Conservation (phyloP, 768 basidiomycete species). For the Auricularia auricula-judae region DNA sequence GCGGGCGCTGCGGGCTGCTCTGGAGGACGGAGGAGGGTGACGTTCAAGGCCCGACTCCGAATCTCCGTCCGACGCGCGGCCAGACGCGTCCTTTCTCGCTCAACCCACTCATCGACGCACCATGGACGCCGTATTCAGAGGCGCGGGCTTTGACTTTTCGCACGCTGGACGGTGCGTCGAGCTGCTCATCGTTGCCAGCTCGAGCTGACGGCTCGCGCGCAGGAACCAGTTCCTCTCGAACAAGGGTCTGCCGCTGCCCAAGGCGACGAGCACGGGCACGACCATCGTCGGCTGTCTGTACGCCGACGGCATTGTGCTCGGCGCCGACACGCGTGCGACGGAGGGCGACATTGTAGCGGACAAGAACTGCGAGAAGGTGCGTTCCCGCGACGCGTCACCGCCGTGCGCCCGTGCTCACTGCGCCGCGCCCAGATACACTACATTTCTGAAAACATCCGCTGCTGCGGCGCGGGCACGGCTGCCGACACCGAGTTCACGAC, state of each 20-base stretch:
- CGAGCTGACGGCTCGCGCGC: neutral
- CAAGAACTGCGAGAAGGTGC: constrained; percentile 99
- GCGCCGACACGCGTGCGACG: constrained; percentile 94
- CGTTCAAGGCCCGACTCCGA: too few relatives aligned
- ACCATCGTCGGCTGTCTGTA: constrained; percentile 96
- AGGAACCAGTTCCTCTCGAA: constrained; percentile 66
- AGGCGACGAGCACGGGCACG: constrained; percentile 87
- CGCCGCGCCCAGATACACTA: constrained; percentile 71
- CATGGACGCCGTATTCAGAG: constrained; percentile 8
- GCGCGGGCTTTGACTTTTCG: constrained; percentile 65
- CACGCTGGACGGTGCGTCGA: constrained; percentile 52
- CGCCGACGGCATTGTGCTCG: constrained; percentile 85
- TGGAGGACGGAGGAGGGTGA: too few relatives aligned
- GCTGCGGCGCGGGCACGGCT: constrained; percentile 98
- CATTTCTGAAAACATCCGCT: constrained; percentile 88
- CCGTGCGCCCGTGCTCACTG: neutral
- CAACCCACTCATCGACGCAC: neutral
- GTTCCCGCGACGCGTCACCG: constrained; percentile 8
- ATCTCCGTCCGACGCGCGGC: too few relatives aligned
- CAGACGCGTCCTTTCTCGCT: neutral
- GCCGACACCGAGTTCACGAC: constrained; percentile 96
- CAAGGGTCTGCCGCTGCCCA: constrained; percentile 65
- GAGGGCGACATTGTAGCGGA: constrained; percentile 91
- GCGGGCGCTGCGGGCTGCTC: neutral
- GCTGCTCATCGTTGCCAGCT: neutral